Base-by-base conservation (phyloP, 2,329 filamentous ascomycete genomes). In the Venturia effusa region DNA sequence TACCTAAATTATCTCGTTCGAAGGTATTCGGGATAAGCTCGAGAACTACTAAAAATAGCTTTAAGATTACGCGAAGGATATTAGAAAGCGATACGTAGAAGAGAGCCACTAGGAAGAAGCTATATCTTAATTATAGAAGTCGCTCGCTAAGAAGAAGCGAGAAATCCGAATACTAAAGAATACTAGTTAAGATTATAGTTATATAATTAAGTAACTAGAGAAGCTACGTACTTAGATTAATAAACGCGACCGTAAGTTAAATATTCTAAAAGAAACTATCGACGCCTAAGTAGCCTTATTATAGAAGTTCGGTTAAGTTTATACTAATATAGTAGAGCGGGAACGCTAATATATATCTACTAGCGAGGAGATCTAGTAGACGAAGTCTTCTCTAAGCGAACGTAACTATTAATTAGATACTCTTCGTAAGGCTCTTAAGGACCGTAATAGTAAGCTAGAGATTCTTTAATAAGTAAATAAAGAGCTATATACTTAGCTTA, bases 401-500 rank as follows among this genome's bases (percentile, higher is more conserved):
- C 69, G 73, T 15, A 70, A 68, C 7, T 70, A 73, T 4, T 73
- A 77, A 45, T 62, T 77, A 10, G 72, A 74, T 5, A 74, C 68
- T 13, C 68, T 73, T 13, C 70, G 74, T 54, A 69, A 68, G 62
- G 71, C 73, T 0, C 67, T 76, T n/a, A 66, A 69, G 7, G 74
- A 76, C 43, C 72, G 74, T 8, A 73, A 72, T 55, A 70, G 69
- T 5, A 74, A 76, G 64, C 67, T 76, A 5, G 73, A 76, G 43
- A 70, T 72, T 15, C 66, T 76, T 37, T 68, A 73, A 17, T 67
- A 67, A 43, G 43, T 30, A 11, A 61, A 60, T 41, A 70, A 76
- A 43, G 74, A 76, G 63, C 74, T 73, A 10, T 72, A 71, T 59
- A 74, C 75, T 1, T 73, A 76, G 51, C 68, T 76, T 15, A 74